Percentiles rank a stretch among this genome's conserved stretches.
Evolutionary conservation across 768 basidiomycete species (phyloP).

Genomic region (Tylopilus balloui): DNA sequence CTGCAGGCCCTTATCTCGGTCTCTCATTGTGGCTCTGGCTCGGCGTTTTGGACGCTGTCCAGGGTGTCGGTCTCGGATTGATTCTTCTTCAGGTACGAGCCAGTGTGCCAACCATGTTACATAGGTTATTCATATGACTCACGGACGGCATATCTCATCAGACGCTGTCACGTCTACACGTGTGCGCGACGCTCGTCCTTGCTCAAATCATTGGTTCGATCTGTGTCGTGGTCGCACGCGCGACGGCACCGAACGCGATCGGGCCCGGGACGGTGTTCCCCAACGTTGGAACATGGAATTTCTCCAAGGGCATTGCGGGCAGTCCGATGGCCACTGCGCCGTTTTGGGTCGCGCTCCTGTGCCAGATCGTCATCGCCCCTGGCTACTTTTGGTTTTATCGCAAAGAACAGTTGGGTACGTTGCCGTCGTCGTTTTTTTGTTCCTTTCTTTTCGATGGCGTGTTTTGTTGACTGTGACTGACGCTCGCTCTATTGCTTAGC

Average conservation of each 20-base stretch:
- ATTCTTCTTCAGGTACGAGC: slow-evolving; percentile 63
- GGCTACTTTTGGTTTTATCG: slow-evolving; percentile 98
- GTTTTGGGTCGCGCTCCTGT: slow-evolving; percentile 83
- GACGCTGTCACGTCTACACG: slow-evolving; percentile 90
- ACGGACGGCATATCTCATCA: slow-evolving; percentile 12
- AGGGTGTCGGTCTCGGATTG: slow-evolving; percentile 92
- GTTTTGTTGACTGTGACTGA: background rate
- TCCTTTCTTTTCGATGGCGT: background rate
- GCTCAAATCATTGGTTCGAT: slow-evolving; percentile 86
- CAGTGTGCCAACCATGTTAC: background rate
- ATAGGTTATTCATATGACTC: too few relatives aligned
- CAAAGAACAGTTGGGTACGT: slow-evolving; percentile 83
- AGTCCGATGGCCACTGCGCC: slow-evolving; percentile 80
- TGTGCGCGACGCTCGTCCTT: slow-evolving; percentile 88
- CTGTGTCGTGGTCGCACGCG: slow-evolving; percentile 90
- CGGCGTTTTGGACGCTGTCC: slow-evolving; percentile 89
- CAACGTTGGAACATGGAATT: slow-evolving; percentile 88
- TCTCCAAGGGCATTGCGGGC: slow-evolving; percentile 61
- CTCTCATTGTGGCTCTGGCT: slow-evolving; percentile 93
- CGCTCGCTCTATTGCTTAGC: slow-evolving; percentile 4
- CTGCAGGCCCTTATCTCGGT: slow-evolving; percentile 82
- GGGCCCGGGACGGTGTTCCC: slow-evolving; percentile 92
- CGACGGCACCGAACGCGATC: slow-evolving; percentile 83
- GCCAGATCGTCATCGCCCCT: slow-evolving; percentile 78
- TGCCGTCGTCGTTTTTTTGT: background rate